Conservation (phyloP, 106 monocot genomes). For the Dendrobium nobile region DNA sequence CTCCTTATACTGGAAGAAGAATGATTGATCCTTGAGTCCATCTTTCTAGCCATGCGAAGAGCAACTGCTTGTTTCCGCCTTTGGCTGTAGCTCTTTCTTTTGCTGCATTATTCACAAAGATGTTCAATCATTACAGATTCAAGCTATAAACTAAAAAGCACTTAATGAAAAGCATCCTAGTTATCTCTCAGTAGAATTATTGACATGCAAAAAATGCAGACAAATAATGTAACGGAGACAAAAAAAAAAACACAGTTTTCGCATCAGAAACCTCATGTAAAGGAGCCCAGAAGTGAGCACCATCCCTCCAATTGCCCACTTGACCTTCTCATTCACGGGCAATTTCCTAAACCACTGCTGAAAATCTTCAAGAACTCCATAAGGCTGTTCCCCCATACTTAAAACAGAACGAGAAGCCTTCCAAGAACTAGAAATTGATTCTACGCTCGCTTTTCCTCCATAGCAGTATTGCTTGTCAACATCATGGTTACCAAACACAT, state of each 20-base stretch:
- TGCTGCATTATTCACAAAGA: conserved; percentile 3
- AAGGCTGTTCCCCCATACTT: conserved; percentile 1
- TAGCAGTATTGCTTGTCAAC: conserved; percentile 57
- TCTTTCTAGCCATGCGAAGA: conserved; percentile 1
- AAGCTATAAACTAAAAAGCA: background rate
- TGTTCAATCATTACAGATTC: background rate
- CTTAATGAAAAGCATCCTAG: background rate
- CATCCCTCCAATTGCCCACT: conserved; percentile 92
- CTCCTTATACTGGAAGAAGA: background rate
- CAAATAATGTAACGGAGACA: background rate
- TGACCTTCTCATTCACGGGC: conserved; percentile 39
- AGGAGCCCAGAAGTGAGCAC: conserved; percentile 77
- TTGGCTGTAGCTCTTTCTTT: conserved; percentile 1
- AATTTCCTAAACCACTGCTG: conserved; percentile 42
- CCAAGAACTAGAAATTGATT: conserved; percentile 68
- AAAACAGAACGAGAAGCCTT: conserved; percentile 26
- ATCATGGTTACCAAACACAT: conserved; percentile 13
- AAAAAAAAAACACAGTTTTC: background rate
- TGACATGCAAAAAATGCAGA: background rate
- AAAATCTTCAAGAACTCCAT: conserved; percentile 37
- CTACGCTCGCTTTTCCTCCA: conserved; percentile 74
- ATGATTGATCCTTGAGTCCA: background rate
- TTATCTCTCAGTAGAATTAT: background rate
- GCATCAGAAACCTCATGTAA: conserved; percentile 49
- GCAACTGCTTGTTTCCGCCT: background rate